Conservation (phyloP, 805 yeast species). For the Nakazawaea ishiwadae region DNA sequence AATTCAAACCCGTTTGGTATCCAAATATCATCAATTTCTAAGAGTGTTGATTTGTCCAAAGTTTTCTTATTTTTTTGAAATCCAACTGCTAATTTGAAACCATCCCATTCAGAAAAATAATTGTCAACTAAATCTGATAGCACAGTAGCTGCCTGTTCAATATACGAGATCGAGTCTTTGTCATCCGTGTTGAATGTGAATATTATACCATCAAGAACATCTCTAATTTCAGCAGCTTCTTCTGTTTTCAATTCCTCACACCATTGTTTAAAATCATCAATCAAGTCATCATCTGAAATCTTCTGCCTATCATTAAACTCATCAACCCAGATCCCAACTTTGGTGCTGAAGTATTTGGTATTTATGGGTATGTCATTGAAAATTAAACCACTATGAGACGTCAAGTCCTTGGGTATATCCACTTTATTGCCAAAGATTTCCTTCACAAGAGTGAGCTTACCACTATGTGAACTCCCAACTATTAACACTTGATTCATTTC, state of each 20-base stretch:
- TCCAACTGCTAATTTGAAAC: conserved; percentile 34
- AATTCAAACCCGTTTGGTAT: conserved; percentile 38
- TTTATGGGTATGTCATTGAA: conserved; percentile 18
- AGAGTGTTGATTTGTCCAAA: conserved; percentile 12
- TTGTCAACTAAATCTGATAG: conserved; percentile 14
- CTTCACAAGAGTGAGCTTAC: conserved; percentile 28
- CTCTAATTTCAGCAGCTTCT: conserved; percentile 39
- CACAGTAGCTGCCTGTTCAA: conserved; percentile 19
- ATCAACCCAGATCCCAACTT: conserved; percentile 24
- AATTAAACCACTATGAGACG: conserved; percentile 21
- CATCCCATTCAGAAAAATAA: conserved; percentile 24
- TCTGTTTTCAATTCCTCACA: conserved; percentile 29
- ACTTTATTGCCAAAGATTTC: conserved; percentile 19
- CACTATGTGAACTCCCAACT: conserved; percentile 38
- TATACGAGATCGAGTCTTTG: conserved; percentile 17
- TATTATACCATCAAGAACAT: conserved; percentile 40
- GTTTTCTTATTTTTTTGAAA: conserved; percentile 6
- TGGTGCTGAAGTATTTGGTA: conserved; percentile 24
- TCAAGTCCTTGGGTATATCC: conserved; percentile 9
- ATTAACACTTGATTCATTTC: conserved; percentile 36
- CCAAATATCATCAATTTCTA: conserved; percentile 34
- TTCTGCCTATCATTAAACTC: conserved; percentile 26
- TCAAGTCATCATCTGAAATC: conserved; percentile 15
- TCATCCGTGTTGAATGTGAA: conserved; percentile 31
- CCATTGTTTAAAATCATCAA: conserved; percentile 30